Evolutionary conservation across 768 basidiomycete species (phyloP).

Genomic region (Hydnomerulius pinastri): DNA sequence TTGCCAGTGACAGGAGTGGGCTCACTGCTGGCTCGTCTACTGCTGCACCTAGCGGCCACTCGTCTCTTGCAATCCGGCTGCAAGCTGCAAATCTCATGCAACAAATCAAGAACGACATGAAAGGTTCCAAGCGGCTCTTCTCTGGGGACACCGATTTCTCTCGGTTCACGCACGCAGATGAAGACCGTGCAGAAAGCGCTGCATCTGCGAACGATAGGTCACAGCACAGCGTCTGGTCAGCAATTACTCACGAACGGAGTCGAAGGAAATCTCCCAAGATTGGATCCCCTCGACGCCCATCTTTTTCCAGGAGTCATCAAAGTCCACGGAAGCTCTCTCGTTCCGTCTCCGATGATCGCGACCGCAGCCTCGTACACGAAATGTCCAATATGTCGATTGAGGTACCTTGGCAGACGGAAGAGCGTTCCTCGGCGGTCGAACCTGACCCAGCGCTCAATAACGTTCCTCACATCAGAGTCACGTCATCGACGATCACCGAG

Average conservation of each 20-base stretch:
- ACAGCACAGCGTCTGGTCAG: constrained; percentile 31
- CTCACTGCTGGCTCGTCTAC: constrained; percentile 29
- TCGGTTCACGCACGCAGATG: constrained; percentile 31
- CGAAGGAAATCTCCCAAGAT: constrained; percentile 25
- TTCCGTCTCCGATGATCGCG: constrained; percentile 42
- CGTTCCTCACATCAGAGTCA: constrained; percentile 31
- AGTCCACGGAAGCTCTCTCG: constrained; percentile 48
- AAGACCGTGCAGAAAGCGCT: constrained; percentile 13
- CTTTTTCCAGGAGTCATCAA: constrained; percentile 37
- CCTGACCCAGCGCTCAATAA: constrained; percentile 9
- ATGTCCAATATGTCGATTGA: constrained; percentile 48
- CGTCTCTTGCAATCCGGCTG: constrained; percentile 69
- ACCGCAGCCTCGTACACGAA: constrained; percentile 42
- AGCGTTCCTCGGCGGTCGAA: constrained; percentile 13
- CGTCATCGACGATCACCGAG: constrained; percentile 29
- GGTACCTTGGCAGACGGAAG: constrained; percentile 32
- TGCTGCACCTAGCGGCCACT: constrained; percentile 43
- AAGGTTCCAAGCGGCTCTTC: constrained; percentile 67
- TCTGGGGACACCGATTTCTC: constrained; percentile 65
- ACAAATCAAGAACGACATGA: constrained; percentile 78
- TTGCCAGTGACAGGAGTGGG: constrained; percentile 17
- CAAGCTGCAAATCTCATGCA: constrained; percentile 84
- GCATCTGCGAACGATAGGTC: constrained; percentile 19
- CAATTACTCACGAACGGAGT: constrained; percentile 28
- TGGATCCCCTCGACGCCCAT: constrained; percentile 33